Evolutionary conservation across 2,329 filamentous ascomycete species (phyloP).

Genomic region (Aureobasidium sp.): DNA sequence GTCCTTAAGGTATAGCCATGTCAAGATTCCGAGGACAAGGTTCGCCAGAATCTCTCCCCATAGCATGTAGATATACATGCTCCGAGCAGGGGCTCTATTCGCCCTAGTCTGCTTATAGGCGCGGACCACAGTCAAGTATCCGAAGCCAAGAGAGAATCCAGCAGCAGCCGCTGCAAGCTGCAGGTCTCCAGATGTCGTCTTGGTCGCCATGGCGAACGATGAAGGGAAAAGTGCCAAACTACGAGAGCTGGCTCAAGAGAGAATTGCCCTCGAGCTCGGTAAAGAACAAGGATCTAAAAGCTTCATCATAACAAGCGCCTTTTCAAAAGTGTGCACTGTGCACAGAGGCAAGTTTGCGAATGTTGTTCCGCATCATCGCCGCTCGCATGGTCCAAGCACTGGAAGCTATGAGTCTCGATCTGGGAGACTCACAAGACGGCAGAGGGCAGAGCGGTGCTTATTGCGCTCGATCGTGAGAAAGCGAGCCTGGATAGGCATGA

Average conservation of each 20-base stretch:
- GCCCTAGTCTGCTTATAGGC: constrained; percentile 30
- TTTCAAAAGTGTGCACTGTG: constrained; percentile 4
- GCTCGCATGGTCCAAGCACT: neutral
- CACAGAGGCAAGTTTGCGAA: neutral
- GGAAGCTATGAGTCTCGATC: neutral
- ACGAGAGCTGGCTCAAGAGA: neutral
- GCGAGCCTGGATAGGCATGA: neutral
- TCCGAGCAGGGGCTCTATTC: constrained; percentile 2
- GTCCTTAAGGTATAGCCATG: constrained; percentile 28
- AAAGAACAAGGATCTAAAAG: neutral
- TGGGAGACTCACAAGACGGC: neutral
- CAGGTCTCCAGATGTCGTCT: constrained; percentile 14
- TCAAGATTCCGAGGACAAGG: constrained; percentile 37
- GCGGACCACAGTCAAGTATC: constrained; percentile 35
- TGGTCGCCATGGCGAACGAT: neutral
- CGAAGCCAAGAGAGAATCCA: constrained; percentile 39
- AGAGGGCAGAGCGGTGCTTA: neutral
- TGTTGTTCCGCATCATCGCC: constrained; percentile 4
- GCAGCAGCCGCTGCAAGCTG: constrained; percentile 16
- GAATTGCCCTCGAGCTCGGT: neutral
- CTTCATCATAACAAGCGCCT: neutral
- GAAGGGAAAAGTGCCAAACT: neutral
- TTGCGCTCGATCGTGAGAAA: neutral
- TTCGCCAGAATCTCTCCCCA: constrained; percentile 39
- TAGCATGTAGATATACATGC: constrained; percentile 36